phyloP scores from a whole-genome alignment of 257 asterid genomes.

The Solanum arcanum region DNA sequence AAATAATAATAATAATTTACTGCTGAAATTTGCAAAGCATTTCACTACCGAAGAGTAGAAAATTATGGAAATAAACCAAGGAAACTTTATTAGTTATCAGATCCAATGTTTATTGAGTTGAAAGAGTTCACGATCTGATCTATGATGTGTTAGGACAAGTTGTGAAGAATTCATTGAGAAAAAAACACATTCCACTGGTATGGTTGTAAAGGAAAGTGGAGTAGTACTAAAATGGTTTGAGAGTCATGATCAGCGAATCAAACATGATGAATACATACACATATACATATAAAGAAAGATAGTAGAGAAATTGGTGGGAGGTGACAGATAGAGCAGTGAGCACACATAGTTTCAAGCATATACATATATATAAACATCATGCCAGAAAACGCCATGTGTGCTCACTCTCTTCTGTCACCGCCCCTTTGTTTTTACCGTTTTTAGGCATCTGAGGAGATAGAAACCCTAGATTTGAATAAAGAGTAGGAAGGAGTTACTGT shows the following conservation, averaged over 20 bases:
- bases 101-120: neutral
- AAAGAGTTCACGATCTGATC: neutral
- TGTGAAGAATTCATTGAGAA: no score
- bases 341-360: slow-evolving; percentile 70
- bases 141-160: neutral
- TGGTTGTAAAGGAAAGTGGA: no score
- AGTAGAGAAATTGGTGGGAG: slow-evolving; percentile 24
- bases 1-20: neutral
- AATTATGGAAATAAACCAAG: neutral
- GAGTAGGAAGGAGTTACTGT: neutral
- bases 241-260: neutral
- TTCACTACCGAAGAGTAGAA: neutral
- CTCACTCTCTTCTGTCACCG: slow-evolving; percentile 48
- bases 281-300: neutral
- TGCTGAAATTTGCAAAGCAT: neutral
- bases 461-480: slow-evolving; percentile 12
- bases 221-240: no score
- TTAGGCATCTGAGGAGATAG: neutral
- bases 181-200: no score
- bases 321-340: slow-evolving; percentile 88
- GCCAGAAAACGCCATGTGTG: slow-evolving; percentile 83
- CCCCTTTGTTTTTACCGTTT: slow-evolving; percentile 25
- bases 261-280: neutral
- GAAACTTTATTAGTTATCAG: neutral
- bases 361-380: neutral